phyloP scores from a whole-genome alignment of 306 rosid species.

The Begonia masoniana region DNA sequence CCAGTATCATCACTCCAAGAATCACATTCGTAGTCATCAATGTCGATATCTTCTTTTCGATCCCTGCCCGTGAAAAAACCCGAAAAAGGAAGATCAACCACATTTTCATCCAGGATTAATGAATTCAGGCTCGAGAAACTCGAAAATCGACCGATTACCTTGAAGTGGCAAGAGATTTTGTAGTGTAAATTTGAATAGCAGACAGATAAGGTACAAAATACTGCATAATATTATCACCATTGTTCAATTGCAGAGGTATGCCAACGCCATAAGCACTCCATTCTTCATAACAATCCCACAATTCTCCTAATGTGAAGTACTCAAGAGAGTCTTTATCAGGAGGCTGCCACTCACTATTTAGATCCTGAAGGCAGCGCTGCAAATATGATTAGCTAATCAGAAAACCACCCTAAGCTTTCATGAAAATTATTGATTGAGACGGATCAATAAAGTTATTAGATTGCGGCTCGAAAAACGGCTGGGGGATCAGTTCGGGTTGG shows the following conservation, averaged over 20 bases:
- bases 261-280: conserved; percentile 82
- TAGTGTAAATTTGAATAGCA: conserved; percentile 50
- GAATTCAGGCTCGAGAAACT: neutral
- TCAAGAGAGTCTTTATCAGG: conserved; percentile 33
- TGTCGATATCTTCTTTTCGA: conserved; percentile 27
- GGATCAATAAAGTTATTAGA: neutral
- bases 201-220: conserved; percentile 66
- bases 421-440: conserved; percentile 1
- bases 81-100: neutral
- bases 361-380: conserved; percentile 41
- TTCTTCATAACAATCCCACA: conserved; percentile 60
- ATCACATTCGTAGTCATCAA: conserved; percentile 50
- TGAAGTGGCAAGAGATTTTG: conserved; percentile 30
- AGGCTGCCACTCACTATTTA: conserved; percentile 43
- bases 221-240: conserved; percentile 30
- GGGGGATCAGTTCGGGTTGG: neutral
- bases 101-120: neutral
- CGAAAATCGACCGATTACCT: conserved; percentile 22
- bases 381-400: neutral
- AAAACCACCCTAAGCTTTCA: neutral
- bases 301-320: conserved; percentile 43
- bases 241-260: conserved; percentile 27
- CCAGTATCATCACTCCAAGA: conserved; percentile 69
- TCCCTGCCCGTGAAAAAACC: conserved; percentile 11
- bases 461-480: no score